phyloP scores from a whole-genome alignment of 2,329 filamentous ascomycete species.

The Phaeophleospora eucalypticola region DNA sequence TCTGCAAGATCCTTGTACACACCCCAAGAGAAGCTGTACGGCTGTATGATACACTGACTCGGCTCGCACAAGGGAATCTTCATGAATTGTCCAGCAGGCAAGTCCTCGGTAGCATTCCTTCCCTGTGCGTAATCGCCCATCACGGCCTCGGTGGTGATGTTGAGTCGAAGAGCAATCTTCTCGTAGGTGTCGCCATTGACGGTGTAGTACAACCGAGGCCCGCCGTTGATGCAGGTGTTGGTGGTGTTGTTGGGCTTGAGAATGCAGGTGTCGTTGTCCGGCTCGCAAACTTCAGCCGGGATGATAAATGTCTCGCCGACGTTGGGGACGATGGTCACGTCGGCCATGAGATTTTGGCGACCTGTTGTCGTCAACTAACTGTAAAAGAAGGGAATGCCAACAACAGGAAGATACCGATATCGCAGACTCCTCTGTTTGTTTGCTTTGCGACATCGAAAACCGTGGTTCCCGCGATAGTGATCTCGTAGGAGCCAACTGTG shows the following conservation, averaged over 20 bases:
- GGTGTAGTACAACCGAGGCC: constrained; percentile 2
- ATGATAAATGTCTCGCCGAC: constrained; percentile 5
- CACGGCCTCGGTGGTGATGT: constrained; percentile 1
- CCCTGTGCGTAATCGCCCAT: no score
- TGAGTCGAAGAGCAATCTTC: not conserved
- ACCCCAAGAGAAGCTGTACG: not conserved
- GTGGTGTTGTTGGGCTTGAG: not conserved
- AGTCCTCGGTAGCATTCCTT: not conserved
- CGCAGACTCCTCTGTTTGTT: constrained; percentile 2
- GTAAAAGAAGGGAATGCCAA: not conserved
- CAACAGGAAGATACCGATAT: not conserved
- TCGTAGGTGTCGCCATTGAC: constrained; percentile 7
- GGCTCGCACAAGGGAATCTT: constrained; percentile 2
- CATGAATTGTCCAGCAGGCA: constrained; percentile 3
- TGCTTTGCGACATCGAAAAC: not conserved
- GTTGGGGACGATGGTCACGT: constrained; percentile 4
- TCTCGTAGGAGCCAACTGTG: no score
- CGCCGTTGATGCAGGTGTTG: not conserved
- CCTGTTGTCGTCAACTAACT: not conserved
- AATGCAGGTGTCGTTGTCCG: constrained; percentile 3
- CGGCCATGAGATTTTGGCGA: constrained; percentile 1
- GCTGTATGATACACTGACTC: constrained; percentile 2
- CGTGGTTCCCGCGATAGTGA: constrained; percentile 1
- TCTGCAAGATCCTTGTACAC: constrained; percentile 3
- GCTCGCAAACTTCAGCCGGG: constrained; percentile 1